These are phyloP conservation scores for Lichenothelia convexa DNA, from an alignment of 495 filamentous ascomycete genomes.

Conservation along the genomic window DNA sequence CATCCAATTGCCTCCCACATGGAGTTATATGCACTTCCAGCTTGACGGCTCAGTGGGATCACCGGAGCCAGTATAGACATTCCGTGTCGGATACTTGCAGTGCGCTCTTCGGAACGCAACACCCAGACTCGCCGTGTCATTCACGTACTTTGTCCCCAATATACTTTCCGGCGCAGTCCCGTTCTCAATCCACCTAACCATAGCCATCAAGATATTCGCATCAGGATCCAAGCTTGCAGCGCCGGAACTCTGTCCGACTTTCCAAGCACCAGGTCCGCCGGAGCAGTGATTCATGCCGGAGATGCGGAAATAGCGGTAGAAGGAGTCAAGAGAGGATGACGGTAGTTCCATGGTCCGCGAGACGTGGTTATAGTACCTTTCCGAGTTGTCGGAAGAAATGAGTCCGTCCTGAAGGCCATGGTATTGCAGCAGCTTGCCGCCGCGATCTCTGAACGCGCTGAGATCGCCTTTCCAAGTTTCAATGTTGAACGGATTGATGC, in stretches of 20 bases:
- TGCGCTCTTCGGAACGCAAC: constrained; percentile 21
- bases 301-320: constrained; percentile 42
- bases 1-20: not conserved
- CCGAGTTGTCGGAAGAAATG: constrained; percentile 12
- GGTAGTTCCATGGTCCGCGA: constrained; percentile 24
- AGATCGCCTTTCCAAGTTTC: constrained; percentile 29
- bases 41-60: not conserved
- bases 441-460: constrained; percentile 9
- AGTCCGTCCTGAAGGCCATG: constrained; percentile 16
- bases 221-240: constrained; percentile 7
- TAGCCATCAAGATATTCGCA: constrained; percentile 21
- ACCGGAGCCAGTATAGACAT: not conserved
- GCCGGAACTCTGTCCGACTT: constrained; percentile 25
- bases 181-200: constrained; percentile 45
- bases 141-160: constrained; percentile 32
- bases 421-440: constrained; percentile 18
- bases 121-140: constrained; percentile 20
- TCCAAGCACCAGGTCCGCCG: constrained; percentile 33
- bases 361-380: constrained; percentile 23
- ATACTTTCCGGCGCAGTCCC: constrained; percentile 35
- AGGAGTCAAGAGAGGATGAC: constrained; percentile 30
- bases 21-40: not conserved
- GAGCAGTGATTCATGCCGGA: constrained; percentile 36
- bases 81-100: constrained; percentile 16
- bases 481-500: constrained; percentile 23